These are phyloP conservation scores for Colletotrichum liaoningense DNA, from an alignment of 2,329 filamentous ascomycete genomes.

Conservation along the genomic window DNA sequence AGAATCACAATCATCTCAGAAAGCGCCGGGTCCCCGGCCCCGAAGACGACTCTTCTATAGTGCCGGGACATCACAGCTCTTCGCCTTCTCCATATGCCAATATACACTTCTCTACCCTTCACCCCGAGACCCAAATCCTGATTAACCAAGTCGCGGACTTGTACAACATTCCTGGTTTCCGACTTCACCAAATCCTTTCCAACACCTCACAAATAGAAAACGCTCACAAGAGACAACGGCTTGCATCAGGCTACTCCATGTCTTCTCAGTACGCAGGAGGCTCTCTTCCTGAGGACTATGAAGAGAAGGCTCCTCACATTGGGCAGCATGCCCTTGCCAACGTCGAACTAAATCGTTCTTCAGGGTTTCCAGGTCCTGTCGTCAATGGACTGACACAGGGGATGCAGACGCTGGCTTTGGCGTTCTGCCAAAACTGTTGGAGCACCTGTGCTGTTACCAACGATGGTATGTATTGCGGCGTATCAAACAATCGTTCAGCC, in stretches of 20 bases:
- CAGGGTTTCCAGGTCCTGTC: conserved; percentile 33
- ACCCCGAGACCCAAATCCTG: conserved; percentile 41
- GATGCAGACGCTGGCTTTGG: conserved; percentile 42
- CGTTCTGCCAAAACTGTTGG: conserved; percentile 48
- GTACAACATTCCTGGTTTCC: conserved; percentile 47
- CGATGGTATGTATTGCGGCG: conserved; percentile 45
- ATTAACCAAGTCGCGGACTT: conserved; percentile 43
- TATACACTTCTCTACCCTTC: conserved; percentile 40
- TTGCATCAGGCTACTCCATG: conserved; percentile 47
- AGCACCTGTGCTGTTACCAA: conserved; percentile 39
- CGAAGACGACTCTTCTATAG: conserved; percentile 48
- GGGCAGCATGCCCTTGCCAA: conserved; percentile 37
- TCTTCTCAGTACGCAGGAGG: conserved; percentile 39
- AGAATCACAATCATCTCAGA: conserved; percentile 51
- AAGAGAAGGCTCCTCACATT: conserved; percentile 45
- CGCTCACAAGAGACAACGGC: conserved; percentile 47
- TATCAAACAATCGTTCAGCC: background rate
- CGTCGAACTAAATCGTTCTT: conserved; percentile 24
- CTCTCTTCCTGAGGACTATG: conserved; percentile 41
- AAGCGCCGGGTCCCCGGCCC: conserved; percentile 57
- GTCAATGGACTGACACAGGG: conserved; percentile 35
- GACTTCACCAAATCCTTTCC: conserved; percentile 42
- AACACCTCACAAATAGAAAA: conserved; percentile 30
- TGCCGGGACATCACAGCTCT: conserved; percentile 46
- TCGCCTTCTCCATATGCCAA: conserved; percentile 37